Percentiles rank a stretch among this genome's conserved stretches.
phyloP scores from a whole-genome alignment of 164 flowering plant genomes.

The Taxillus chinensis region DNA sequence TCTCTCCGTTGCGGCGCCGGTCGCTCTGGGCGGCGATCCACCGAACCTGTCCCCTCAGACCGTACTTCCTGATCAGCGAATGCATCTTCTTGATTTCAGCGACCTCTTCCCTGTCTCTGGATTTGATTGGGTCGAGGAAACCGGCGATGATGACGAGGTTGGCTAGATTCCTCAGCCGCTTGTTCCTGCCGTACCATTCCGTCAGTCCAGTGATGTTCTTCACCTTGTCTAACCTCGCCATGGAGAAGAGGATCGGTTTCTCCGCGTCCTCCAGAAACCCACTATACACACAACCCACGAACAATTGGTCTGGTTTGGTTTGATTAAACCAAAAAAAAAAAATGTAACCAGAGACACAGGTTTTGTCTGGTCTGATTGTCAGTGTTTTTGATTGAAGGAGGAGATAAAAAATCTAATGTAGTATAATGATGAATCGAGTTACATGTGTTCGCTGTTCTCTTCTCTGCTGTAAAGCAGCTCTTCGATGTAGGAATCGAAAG shows the following conservation, averaged over 20 bases:
- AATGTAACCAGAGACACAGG: no score
- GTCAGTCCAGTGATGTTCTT: conserved; percentile 78
- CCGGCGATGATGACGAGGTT: conserved; percentile 87
- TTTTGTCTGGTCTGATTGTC: no score
- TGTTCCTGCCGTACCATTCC: conserved; percentile 90
- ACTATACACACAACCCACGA: no score
- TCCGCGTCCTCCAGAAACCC: conserved; percentile 70
- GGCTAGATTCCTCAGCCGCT: conserved; percentile 51
- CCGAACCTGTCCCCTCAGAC: conserved; percentile 70
- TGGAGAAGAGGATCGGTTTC: conserved; percentile 91
- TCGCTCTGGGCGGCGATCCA: conserved; percentile 97
- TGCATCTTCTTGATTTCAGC: conserved; percentile 90
- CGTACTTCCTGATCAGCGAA: conserved; percentile 49
- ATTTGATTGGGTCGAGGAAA: conserved; percentile 73
- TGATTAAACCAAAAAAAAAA: no score
- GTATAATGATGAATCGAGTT: no score
- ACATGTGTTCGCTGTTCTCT: conserved; percentile 80
- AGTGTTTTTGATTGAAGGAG: no score
- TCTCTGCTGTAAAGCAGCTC: conserved; percentile 61
- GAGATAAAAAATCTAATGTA: background rate
- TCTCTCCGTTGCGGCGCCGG: conserved; percentile 65
- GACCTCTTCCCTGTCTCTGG: conserved; percentile 87
- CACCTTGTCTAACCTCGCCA: conserved; percentile 95
- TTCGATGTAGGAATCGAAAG: conserved; percentile 72
- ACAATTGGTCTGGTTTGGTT: no score